Evolutionary conservation across 2,329 filamentous ascomycete genomes (phyloP), one percentile per base, ranked within the genome.

Genomic region (Leptoxyphium fumago): DNA sequence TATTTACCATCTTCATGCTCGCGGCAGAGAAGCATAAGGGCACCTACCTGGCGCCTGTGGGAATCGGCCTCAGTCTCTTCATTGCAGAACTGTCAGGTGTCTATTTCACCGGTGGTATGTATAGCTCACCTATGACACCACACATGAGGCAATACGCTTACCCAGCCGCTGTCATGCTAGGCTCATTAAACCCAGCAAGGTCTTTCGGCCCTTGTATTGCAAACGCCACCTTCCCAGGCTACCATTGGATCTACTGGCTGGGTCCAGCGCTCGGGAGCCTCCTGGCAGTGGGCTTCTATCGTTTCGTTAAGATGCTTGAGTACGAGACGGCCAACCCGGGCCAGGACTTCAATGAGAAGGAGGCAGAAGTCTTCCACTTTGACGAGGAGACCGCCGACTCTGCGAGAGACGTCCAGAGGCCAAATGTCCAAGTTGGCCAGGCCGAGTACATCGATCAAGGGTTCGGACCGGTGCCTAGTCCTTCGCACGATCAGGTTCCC

Each of bases 161-260:
- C 21, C 21, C 21, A 26, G 21, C 29, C 10, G 34, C 18, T 32
- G 7, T 21, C 1, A 38, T 43, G 26, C 30, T 39, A 55, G 56
- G 65, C 29, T 68, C 65, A 2, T 57, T 71, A 29, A 71, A 72
- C 45, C 69, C 69, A 32, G 68, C 69, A 21, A 66, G 69, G 34
- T 69, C 66, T 1, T 68, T 72, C 50, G 69, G 66, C 17, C 68
- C 68, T 15, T 64, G 64, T 46, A 66, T 71, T n/a, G 57, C 66
- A 28, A 57, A 65, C 2, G 51, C 53, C 36, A 56, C 43, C 8
- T 72, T 71, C 51, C 58, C 64, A 5, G 51, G 56, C 38, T 64
- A 69, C 46, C 69, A 72, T 52, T 72, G 68, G 67, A 68, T 72
- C 45, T 72, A 72, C 55, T 72, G 69, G 69, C 45, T 71, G 39